Conservation (phyloP, 106 monocot genomes). For the Allium sativum region DNA sequence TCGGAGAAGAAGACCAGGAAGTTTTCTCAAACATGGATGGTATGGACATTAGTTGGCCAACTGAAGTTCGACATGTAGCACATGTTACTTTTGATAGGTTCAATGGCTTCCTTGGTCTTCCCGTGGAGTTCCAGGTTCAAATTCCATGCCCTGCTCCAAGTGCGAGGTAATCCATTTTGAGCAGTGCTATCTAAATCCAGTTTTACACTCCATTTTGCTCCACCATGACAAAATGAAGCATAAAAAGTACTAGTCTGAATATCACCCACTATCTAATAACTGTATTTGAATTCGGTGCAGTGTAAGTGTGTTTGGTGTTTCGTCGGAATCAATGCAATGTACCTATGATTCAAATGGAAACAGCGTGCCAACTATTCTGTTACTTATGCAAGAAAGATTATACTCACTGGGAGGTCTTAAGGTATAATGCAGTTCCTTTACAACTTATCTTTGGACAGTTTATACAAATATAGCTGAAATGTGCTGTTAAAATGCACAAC, state of each 20-base stretch:
- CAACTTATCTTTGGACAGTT: neutral
- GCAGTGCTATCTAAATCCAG: no score
- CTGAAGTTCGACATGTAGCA: conserved; percentile 15
- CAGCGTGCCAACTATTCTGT: conserved; percentile 82
- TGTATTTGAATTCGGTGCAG: conserved; percentile 21
- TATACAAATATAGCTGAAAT: neutral
- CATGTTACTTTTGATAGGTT: conserved; percentile 19
- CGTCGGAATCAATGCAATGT: conserved; percentile 89
- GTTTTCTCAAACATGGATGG: neutral
- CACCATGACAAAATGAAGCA: no score
- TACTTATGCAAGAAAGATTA: conserved; percentile 83
- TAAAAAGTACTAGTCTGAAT: neutral
- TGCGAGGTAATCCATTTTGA: conserved; percentile 8
- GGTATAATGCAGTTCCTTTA: conserved; percentile 17
- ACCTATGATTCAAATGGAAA: conserved; percentile 69
- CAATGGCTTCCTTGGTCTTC: conserved; percentile 18
- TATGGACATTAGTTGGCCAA: conserved; percentile 14
- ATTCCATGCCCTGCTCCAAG: conserved; percentile 15
- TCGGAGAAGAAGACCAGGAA: conserved; percentile 5
- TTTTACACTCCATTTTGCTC: no score
- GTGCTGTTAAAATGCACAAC: neutral
- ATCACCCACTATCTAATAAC: neutral
- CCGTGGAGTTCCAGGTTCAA: conserved; percentile 17
- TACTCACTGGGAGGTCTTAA: conserved; percentile 73
- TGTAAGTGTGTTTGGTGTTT: conserved; percentile 86